These are phyloP conservation scores for Colletotrichum euphorbiae DNA, from an alignment of 2,329 filamentous ascomycete species.

Conservation along the genomic window DNA sequence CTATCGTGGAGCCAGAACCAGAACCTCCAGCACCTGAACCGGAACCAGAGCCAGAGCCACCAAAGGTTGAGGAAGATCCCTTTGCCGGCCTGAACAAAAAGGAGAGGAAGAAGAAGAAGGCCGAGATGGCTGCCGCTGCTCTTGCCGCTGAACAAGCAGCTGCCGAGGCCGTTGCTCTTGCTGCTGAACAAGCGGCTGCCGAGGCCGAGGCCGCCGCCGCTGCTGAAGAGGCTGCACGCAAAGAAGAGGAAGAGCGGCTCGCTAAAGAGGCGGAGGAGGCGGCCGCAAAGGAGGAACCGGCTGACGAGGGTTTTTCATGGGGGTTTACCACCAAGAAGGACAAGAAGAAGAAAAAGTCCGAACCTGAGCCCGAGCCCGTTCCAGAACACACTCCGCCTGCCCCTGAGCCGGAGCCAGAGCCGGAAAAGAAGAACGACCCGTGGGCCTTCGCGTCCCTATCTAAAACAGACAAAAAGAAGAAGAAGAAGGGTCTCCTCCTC, in stretches of 20 bases:
- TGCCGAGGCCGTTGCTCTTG: conserved; percentile 15
- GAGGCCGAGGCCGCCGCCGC: conserved; percentile 23
- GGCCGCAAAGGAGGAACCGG: conserved; percentile 34
- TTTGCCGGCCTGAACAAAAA: conserved; percentile 45
- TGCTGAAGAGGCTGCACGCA: conserved; percentile 11
- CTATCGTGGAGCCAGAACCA: conserved; percentile 41
- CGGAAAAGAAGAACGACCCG: conserved; percentile 41
- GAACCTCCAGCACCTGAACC: conserved; percentile 32
- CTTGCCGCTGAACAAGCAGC: conserved; percentile 13
- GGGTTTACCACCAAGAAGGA: conserved; percentile 45
- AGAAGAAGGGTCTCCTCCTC: conserved; percentile 48
- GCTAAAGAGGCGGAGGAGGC: conserved; percentile 15
- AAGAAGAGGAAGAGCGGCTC: conserved; percentile 12
- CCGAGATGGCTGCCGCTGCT: conserved; percentile 33
- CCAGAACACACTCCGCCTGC: conserved; percentile 39
- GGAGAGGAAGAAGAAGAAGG: conserved; percentile 49
- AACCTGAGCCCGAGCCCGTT: conserved; percentile 29
- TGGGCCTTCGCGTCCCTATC: conserved; percentile 42
- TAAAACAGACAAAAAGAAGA: conserved; percentile 55
- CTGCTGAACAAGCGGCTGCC: conserved; percentile 13
- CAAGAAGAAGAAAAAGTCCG: conserved; percentile 47
- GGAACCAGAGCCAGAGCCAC: conserved; percentile 47
- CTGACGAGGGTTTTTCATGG: conserved; percentile 37
- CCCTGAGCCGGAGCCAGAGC: conserved; percentile 42
- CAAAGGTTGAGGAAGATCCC: conserved; percentile 48